Percentiles rank a stretch among this genome's conserved stretches.
Conservation (phyloP, 1,284 basidiomycete species). For the Phellinidium pouzarii region DNA sequence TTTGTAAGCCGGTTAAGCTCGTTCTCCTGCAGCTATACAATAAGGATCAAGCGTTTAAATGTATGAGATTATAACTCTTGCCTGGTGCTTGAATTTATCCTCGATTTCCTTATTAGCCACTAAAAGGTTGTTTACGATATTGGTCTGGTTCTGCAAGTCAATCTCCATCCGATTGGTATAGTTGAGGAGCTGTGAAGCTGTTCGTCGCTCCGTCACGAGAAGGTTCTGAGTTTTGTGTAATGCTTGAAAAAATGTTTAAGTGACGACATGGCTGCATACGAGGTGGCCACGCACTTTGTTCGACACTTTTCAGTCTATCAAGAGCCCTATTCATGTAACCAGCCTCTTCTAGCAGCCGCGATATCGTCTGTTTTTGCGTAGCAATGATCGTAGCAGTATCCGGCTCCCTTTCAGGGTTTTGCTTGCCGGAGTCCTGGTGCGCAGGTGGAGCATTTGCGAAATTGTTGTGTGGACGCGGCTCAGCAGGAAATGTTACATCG, state of each 20-base stretch:
- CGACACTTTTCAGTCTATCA: slow-evolving; percentile 13
- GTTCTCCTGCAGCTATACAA: slow-evolving; percentile 3
- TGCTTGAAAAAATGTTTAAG: slow-evolving; percentile 1
- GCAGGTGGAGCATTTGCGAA: background rate
- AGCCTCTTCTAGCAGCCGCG: slow-evolving; percentile 14
- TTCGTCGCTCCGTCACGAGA: slow-evolving; percentile 13
- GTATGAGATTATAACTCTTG: background rate
- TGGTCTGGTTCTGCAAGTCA: slow-evolving; percentile 10
- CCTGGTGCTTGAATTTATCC: slow-evolving; percentile 12
- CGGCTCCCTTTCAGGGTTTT: background rate
- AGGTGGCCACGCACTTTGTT: slow-evolving; percentile 8
- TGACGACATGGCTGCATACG: background rate
- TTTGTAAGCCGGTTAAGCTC: slow-evolving; percentile 5
- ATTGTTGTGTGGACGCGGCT: slow-evolving; percentile 1
- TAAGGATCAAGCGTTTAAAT: background rate
- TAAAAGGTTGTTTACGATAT: slow-evolving; percentile 11
- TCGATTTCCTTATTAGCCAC: slow-evolving; percentile 14
- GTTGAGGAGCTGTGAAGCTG: slow-evolving; percentile 11
- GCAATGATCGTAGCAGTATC: slow-evolving; percentile 12
- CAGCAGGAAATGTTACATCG: slow-evolving; percentile 5
- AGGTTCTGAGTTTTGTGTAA: slow-evolving; percentile 17
- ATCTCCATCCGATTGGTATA: slow-evolving; percentile 15
- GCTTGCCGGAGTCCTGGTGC: background rate
- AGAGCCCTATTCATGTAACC: slow-evolving; percentile 16
- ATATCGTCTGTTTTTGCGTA: slow-evolving; percentile 17